Conservation (phyloP, 805 yeast genomes). For the Saccharomycopsis lassenensis region DNA sequence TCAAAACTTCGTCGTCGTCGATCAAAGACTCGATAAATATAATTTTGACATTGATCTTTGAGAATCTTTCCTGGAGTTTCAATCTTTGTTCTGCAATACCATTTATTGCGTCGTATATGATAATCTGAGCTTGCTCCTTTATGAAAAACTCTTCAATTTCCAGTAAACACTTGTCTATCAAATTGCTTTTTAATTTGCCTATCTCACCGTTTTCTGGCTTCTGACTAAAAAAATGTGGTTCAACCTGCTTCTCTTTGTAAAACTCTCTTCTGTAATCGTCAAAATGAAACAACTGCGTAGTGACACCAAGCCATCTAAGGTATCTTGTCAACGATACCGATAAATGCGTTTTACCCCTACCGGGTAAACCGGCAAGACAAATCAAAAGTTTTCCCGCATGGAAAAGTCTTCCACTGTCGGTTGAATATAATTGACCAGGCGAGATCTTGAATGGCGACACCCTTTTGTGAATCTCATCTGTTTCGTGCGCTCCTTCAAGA, state of each 20-base stretch:
- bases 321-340: conserved; percentile 88
- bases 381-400: conserved; percentile 93
- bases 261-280: conserved; percentile 71
- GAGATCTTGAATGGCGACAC: conserved; percentile 56
- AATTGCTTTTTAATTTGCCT: conserved; percentile 40
- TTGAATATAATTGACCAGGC: conserved; percentile 88
- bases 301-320: conserved; percentile 92
- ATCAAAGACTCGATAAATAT: conserved; percentile 82
- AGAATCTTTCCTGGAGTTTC: conserved; percentile 43
- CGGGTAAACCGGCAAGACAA: conserved; percentile 86
- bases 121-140: conserved; percentile 81
- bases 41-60: conserved; percentile 53
- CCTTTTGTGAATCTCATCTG: conserved; percentile 59
- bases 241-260: conserved; percentile 37
- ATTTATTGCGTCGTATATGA: conserved; percentile 92
- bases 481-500: not conserved
- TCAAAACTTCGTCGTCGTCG: conserved; percentile 57
- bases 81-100: conserved; percentile 61
- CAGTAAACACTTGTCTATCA: conserved; percentile 50
- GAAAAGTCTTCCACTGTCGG: conserved; percentile 84
- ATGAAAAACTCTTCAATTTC: conserved; percentile 67
- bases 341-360: conserved; percentile 88
- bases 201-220: conserved; percentile 30
- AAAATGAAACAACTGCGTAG: conserved; percentile 81
- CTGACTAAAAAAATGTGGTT: conserved; percentile 56